Percentiles rank a stretch among this genome's conserved stretches.
Evolutionary conservation across 148 eudicot species (phyloP).

Genomic region (Bassia scoparia): DNA sequence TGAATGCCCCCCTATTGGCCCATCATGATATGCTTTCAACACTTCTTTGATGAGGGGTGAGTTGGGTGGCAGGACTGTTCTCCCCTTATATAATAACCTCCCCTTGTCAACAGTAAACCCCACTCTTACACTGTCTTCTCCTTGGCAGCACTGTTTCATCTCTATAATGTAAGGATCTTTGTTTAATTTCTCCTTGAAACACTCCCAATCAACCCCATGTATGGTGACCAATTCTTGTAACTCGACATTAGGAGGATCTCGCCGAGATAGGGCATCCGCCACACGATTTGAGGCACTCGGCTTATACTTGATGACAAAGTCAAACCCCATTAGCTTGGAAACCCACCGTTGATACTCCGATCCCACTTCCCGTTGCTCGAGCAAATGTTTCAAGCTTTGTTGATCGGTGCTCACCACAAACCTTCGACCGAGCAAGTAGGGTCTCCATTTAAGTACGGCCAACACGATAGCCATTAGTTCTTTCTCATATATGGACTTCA

Average conservation of each 20-base stretch:
- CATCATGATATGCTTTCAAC: neutral
- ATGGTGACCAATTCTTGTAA: neutral
- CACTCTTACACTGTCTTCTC: rapidly evolving
- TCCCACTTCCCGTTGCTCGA: neutral
- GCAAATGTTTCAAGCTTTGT: neutral
- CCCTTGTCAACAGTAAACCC: too few species aligned
- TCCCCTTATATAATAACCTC: neutral
- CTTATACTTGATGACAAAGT: neutral
- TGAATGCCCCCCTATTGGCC: neutral
- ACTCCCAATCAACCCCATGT: neutral
- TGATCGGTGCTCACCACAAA: neutral
- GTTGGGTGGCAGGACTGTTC: neutral
- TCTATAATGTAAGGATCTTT: too few species aligned
- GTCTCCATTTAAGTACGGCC: neutral
- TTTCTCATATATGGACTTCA: neutral
- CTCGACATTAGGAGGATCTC: too few species aligned
- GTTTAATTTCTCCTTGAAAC: neutral
- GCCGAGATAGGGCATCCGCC: neutral
- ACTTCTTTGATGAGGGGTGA: neutral
- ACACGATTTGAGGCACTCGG: neutral
- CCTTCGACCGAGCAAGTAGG: neutral
- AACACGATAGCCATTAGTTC: neutral
- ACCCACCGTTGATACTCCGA: neutral
- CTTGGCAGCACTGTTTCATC: too few species aligned
- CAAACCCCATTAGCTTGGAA: neutral